Base-by-base conservation (phyloP, 208 protist species). In the Zelonia costaricensis region DNA sequence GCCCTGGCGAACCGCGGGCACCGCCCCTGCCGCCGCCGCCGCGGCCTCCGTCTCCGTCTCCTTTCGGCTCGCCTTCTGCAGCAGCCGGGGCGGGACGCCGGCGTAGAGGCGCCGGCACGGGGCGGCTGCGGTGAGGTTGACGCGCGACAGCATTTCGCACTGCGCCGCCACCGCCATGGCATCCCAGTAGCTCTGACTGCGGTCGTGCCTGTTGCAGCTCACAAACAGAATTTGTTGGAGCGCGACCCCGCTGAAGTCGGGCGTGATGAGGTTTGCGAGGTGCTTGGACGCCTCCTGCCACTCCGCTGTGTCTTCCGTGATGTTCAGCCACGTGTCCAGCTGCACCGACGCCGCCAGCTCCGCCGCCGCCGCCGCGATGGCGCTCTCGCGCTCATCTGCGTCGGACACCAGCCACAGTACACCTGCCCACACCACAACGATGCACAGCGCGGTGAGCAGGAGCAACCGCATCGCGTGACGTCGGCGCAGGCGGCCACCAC, bases 121-220 rank as follows among this genome's bases (percentile, higher is more conserved):
- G 38, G 62, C 22, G 12, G 65, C 58, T 13, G 66, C 39, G 25
- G 59, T 49, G 3, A 64, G 35, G 46, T 57, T 49, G 23, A 28
- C 27, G 22, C 43, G 18, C 0, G 75, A 65, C 0, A 72, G 64
- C 61, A 73, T 20, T 58, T 86, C 71, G 56, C 71, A 78, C 60
- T 85, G 66, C 43, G 79, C 68, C 8, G 65, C 70, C 27, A 38
- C 55, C 1, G 78, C 78, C 53, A 93, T 78, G 16, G 62, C 38
- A 18, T 59, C 58, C 86, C 86, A 93, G 67, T 93, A 93, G 36
- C 53, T 56, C 54, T 93, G 86, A 52, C 74, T 65, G 39, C 52
- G 51, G 40, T 93, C 68, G 63, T 90, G 86, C 25, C 75, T 71
- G 44, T 91, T 93, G 62, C 86, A 93, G 56, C 86, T 93, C 20